Conservation (phyloP, 2,329 filamentous ascomycete genomes). For the Coleophoma eucalyptorum region DNA sequence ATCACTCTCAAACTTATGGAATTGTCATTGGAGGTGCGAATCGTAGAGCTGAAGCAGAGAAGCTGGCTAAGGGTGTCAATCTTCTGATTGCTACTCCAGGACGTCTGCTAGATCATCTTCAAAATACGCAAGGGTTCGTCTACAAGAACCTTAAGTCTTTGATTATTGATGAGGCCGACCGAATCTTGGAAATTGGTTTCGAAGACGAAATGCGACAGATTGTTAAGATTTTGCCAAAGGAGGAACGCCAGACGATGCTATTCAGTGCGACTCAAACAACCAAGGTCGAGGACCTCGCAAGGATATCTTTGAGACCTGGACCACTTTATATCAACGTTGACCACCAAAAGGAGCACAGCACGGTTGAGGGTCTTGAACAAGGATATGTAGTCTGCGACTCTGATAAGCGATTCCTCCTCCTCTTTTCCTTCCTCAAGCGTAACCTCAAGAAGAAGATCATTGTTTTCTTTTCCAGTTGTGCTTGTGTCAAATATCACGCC, state of each 20-base stretch:
- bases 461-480: slow-evolving; percentile 91
- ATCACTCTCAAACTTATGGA: slow-evolving; percentile 92
- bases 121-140: slow-evolving; percentile 83
- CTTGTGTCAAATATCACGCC: slow-evolving; percentile 92
- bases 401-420: slow-evolving; percentile 87
- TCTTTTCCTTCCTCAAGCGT: slow-evolving; percentile 92
- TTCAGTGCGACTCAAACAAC: slow-evolving; percentile 98
- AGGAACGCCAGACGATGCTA: slow-evolving; percentile 91
- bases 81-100: slow-evolving; percentile 92
- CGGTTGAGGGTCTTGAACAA: slow-evolving; percentile 90
- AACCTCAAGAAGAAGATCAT: slow-evolving; percentile 91
- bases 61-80: slow-evolving; percentile 92
- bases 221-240: slow-evolving; percentile 85
- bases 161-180: slow-evolving; percentile 94
- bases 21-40: slow-evolving; percentile 97
- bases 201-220: slow-evolving; percentile 98
- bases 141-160: slow-evolving; percentile 93
- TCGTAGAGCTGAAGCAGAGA: slow-evolving; percentile 84
- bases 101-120: slow-evolving; percentile 86
- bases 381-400: slow-evolving; percentile 93
- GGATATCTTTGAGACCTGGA: slow-evolving; percentile 86
- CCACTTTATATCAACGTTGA: slow-evolving; percentile 98
- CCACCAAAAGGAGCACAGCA: slow-evolving; percentile 82
- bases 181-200: slow-evolving; percentile 95
- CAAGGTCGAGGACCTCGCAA: slow-evolving; percentile 93